A percentile compares a stretch with the other conserved stretches of the same genome.
phyloP scores from a whole-genome alignment of 2,329 filamentous ascomycete species.

The Scortechinia acanthostroma region DNA sequence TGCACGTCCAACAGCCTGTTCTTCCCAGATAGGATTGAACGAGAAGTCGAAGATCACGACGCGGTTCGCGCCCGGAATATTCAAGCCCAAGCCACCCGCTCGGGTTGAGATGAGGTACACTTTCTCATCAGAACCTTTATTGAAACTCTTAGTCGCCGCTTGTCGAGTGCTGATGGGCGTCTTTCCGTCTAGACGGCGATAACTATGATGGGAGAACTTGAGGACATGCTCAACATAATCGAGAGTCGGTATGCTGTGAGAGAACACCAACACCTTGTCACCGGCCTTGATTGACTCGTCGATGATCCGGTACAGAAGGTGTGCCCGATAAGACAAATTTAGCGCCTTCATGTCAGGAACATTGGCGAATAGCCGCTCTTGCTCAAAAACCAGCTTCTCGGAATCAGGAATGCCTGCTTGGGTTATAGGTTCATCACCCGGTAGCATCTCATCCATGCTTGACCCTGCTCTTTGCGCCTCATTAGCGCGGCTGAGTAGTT shows the following conservation, averaged over 20 bases:
- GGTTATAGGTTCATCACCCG: not conserved
- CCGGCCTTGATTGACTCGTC: conserved; percentile 29
- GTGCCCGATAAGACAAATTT: conserved; percentile 39
- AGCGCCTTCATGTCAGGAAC: not conserved
- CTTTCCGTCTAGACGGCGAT: conserved; percentile 38
- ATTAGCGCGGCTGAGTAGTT: not conserved
- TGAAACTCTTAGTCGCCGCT: conserved; percentile 35
- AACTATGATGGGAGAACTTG: conserved; percentile 16
- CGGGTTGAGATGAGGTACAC: conserved; percentile 49
- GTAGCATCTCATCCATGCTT: not conserved
- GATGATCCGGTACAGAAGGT: conserved; percentile 37
- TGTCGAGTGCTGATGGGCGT: conserved; percentile 30
- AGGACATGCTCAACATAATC: conserved; percentile 37
- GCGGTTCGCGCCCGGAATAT: conserved; percentile 48
- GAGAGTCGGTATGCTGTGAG: conserved; percentile 41
- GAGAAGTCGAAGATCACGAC: conserved; percentile 51
- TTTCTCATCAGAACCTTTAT: conserved; percentile 14
- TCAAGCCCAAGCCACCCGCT: conserved; percentile 49
- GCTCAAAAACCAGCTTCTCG: not conserved
- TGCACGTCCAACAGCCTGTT: conserved; percentile 51
- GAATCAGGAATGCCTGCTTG: not conserved
- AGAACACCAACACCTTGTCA: conserved; percentile 50
- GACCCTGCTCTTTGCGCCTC: not conserved
- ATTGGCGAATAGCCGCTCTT: not conserved
- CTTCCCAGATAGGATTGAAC: conserved; percentile 51